Evolutionary conservation across 192 early-diverging fungal species (phyloP).

Genomic region (Coemansia sp.): DNA sequence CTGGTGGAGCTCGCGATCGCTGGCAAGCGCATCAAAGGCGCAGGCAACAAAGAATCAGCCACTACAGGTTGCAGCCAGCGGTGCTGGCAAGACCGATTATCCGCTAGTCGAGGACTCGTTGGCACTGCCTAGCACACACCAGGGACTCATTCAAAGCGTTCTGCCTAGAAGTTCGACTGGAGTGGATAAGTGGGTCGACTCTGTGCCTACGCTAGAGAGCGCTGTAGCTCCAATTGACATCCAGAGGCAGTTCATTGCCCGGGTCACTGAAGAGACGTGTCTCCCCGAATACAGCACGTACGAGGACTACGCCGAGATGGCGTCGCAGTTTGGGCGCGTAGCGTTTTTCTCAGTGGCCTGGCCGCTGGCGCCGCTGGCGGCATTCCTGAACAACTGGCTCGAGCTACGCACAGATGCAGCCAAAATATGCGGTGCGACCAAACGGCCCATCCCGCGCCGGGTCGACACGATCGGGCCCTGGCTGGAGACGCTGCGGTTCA

Average conservation of each 20-base stretch:
- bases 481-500: slow-evolving; percentile 60
- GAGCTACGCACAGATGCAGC: slow-evolving; percentile 89
- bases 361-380: slow-evolving; percentile 79
- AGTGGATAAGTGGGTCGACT: slow-evolving; percentile 25
- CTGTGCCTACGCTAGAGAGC: neutral
- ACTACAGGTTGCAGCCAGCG: neutral
- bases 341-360: slow-evolving; percentile 80
- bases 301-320: slow-evolving; percentile 90
- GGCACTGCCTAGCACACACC: slow-evolving; percentile 6
- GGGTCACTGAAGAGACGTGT: slow-evolving; percentile 39
- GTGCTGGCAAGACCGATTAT: neutral
- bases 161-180: slow-evolving; percentile 4
- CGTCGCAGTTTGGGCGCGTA: slow-evolving; percentile 88
- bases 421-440: slow-evolving; percentile 77
- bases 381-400: slow-evolving; percentile 86
- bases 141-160: neutral
- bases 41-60: neutral
- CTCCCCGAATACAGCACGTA: slow-evolving; percentile 80
- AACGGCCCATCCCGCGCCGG: slow-evolving; percentile 68
- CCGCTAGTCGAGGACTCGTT: neutral
- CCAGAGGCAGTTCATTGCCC: slow-evolving; percentile 36
- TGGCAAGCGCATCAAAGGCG: slow-evolving; percentile 1
- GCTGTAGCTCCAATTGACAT: slow-evolving; percentile 19
- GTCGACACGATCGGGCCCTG: slow-evolving; percentile 78
- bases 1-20: slow-evolving; percentile 27